These are phyloP conservation scores for Anisodus acutangulus DNA, from an alignment of 257 asterid genomes.

Conservation along the genomic window DNA sequence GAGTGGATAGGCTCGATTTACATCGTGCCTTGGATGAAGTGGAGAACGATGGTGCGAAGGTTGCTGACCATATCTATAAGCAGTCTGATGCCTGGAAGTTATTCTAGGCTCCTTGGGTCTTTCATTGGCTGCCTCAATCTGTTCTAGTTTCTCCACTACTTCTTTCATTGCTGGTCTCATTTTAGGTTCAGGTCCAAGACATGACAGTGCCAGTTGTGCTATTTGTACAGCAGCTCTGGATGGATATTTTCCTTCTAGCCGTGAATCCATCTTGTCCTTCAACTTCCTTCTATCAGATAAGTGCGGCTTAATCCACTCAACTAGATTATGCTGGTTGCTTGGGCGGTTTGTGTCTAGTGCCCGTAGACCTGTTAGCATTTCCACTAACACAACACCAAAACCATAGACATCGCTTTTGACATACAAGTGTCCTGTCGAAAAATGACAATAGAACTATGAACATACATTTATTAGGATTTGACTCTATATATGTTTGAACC, in stretches of 20 bases:
- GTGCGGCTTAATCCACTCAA: slow-evolving; percentile 76
- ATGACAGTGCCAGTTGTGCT: slow-evolving; percentile 62
- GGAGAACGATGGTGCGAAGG: slow-evolving; percentile 58
- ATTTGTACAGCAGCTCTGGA: slow-evolving; percentile 55
- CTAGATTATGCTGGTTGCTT: slow-evolving; percentile 49
- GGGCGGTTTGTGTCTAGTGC: slow-evolving; percentile 65
- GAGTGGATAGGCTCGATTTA: slow-evolving; percentile 61
- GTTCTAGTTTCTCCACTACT: slow-evolving; percentile 54
- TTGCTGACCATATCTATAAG: slow-evolving; percentile 39
- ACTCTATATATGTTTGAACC: background rate
- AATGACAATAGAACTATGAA: slow-evolving; percentile 23
- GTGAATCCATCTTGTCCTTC: slow-evolving; percentile 62
- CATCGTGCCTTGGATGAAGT: slow-evolving; percentile 50
- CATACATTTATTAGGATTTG: background rate
- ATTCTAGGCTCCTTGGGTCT: slow-evolving; percentile 48
- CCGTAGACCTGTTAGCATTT: slow-evolving; percentile 68
- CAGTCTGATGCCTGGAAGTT: slow-evolving; percentile 38
- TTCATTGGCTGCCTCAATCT: slow-evolving; percentile 45
- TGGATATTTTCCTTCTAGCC: slow-evolving; percentile 67
- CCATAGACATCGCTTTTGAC: slow-evolving; percentile 80
- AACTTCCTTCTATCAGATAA: slow-evolving; percentile 57
- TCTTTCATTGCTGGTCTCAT: slow-evolving; percentile 71
- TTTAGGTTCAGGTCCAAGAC: slow-evolving; percentile 62
- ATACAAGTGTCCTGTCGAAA: slow-evolving; percentile 58
- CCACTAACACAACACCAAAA: slow-evolving; percentile 72